phyloP scores from a whole-genome alignment of 2,329 filamentous ascomycete species.

The Talaromyces rugulosus region DNA sequence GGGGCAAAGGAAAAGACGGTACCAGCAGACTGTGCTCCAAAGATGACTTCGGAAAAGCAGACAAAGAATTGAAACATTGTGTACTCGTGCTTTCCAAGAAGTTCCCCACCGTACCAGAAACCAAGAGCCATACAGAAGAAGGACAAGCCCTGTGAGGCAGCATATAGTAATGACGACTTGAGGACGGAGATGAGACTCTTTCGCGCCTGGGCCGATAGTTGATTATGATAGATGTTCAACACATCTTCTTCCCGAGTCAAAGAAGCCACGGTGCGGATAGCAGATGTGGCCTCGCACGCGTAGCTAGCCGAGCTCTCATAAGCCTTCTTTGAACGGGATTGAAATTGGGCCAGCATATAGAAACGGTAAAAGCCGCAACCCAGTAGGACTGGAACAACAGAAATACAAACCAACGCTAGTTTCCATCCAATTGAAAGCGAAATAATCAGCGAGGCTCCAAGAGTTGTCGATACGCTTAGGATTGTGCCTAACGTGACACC shows the following conservation, averaged over 20 bases:
- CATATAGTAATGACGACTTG: constrained; percentile 74
- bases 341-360: constrained; percentile 75
- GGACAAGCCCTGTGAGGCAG: constrained; percentile 74
- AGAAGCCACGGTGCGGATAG: constrained; percentile 88
- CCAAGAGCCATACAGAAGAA: constrained; percentile 81
- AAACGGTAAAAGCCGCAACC: constrained; percentile 84
- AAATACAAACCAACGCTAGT: constrained; percentile 76
- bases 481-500: constrained; percentile 85
- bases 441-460: constrained; percentile 68
- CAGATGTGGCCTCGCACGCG: constrained; percentile 87
- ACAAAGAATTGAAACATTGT: constrained; percentile 84
- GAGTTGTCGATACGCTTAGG: constrained; percentile 72
- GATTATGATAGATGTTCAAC: constrained; percentile 63
- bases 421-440: constrained; percentile 79
- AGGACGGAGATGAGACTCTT: constrained; percentile 68
- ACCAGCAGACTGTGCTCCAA: constrained; percentile 86
- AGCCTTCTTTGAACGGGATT: constrained; percentile 70
- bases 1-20: constrained; percentile 85
- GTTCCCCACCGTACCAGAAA: constrained; percentile 85
- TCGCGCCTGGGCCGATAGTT: constrained; percentile 63
- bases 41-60: constrained; percentile 81
- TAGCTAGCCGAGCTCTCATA: constrained; percentile 79
- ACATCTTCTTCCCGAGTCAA: constrained; percentile 84
- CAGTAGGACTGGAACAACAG: constrained; percentile 72
- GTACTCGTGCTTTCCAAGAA: constrained; percentile 70